A percentile compares a stretch with the other conserved stretches of the same genome.
These are phyloP conservation scores for Physcomitrellopsis africana DNA, from an alignment of 225 moss, liverwort and hornwort genomes.

Conservation along the genomic window DNA sequence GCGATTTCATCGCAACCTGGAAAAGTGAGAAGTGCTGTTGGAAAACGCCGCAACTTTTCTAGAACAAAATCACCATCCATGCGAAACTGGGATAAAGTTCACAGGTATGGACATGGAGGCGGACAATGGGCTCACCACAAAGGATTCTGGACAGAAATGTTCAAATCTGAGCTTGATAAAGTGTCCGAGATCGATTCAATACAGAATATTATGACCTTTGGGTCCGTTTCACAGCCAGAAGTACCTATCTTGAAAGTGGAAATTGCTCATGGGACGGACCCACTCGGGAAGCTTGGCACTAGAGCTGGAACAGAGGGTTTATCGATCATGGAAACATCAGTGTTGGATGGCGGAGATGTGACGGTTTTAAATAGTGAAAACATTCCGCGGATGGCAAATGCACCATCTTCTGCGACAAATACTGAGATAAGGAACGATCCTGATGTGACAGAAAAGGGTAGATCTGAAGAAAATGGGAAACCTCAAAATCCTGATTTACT, in stretches of 20 bases:
- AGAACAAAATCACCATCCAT: constrained; percentile 1
- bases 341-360: constrained; percentile 11
- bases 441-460: neutral
- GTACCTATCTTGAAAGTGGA: constrained; percentile 21
- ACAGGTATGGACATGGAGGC: constrained; percentile 25
- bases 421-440: neutral
- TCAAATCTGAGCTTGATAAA: constrained; percentile 33
- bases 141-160: constrained; percentile 48
- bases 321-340: constrained; percentile 18
- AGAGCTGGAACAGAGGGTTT: constrained; percentile 4
- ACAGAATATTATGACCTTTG: constrained; percentile 21
- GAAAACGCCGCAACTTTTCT: constrained; percentile 19
- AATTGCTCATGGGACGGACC: constrained; percentile 21
- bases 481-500: constrained; percentile 19
- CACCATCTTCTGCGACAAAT: neutral
- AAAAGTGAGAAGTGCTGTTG: constrained; percentile 8
- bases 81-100: constrained; percentile 15
- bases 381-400: neutral
- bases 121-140: constrained; percentile 35
- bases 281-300: neutral
- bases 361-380: neutral
- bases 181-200: constrained; percentile 18
- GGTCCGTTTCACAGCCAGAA: constrained; percentile 3
- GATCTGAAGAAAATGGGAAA: neutral
- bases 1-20: constrained; percentile 1